Evolutionary conservation across 1,139 yeast species (phyloP).

Genomic region (Protomyces pachydermus): DNA sequence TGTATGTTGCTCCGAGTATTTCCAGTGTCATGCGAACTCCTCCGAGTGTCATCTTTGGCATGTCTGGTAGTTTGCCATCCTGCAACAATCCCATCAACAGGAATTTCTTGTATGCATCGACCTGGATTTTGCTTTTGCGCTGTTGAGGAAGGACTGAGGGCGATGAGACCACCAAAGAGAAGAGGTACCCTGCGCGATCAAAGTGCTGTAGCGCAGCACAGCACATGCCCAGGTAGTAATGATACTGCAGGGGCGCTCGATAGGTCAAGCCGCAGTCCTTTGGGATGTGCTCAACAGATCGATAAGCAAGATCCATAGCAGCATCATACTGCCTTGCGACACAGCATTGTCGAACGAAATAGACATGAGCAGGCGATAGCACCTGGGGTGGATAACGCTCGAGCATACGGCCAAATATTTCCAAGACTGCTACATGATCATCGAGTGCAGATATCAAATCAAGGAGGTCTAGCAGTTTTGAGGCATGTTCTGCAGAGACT

Average conservation of each 20-base stretch:
- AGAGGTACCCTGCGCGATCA: constrained; percentile 34
- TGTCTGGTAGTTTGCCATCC: constrained; percentile 23
- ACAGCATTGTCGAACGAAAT: constrained; percentile 11
- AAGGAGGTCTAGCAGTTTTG: not conserved
- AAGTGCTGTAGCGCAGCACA: constrained; percentile 32
- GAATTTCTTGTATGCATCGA: constrained; percentile 31
- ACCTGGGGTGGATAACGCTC: constrained; percentile 1
- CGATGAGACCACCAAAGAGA: constrained; percentile 32
- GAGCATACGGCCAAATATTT: not conserved
- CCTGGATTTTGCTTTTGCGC: constrained; percentile 27
- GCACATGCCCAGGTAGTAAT: constrained; percentile 35
- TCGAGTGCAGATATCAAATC: not conserved
- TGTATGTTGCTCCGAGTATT: not conserved
- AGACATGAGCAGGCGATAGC: constrained; percentile 12
- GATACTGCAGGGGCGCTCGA: constrained; percentile 33
- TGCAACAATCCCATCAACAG: constrained; percentile 30
- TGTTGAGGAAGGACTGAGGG: constrained; percentile 27
- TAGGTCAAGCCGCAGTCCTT: constrained; percentile 21
- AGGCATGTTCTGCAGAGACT: not conserved
- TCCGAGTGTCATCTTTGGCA: not conserved
- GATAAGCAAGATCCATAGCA: constrained; percentile 4
- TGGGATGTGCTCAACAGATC: constrained; percentile 3
- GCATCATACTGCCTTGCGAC: not conserved
- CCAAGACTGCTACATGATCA: not conserved
- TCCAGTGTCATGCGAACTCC: not conserved